Base-by-base conservation (phyloP, 352 stramenopile genomes). In the Globisporangium solare region DNA sequence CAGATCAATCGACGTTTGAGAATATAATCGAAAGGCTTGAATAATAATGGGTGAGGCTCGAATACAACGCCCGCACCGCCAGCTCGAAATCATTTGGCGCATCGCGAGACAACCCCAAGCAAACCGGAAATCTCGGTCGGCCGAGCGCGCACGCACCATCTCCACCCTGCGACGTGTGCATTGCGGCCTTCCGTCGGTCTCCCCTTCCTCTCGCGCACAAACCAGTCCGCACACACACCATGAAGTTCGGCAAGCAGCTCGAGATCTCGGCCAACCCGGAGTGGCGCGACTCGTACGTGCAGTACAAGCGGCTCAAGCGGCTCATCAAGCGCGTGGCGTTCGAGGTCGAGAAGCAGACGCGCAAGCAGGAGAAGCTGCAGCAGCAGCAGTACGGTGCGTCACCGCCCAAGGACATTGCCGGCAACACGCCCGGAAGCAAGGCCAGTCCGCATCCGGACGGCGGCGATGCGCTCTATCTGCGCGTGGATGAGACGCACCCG, bases 181-280 rank as follows among this genome's bases (percentile, higher is more conserved):
- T 35, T 35, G 27, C 4, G 27, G 27, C 27, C 27, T 35, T 35
- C 27, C 27, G 4, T 35, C 27, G 5, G 27, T 35, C 27, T 7
- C 0, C 5, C 27, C 27, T 35, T 35, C 27, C 27, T 35, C 27
- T 8, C 27, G 4, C 27, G 27, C 27, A 35, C 27, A 35, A 35
- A 35, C 27, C 27, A 35, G 10, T 35, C 27, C 6, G 27, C 27
- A 35, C 27, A 6, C 6, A 6, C 6, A 56, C 52, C 59, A 97
- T 97, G 89, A 97, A 97, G 74, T 97, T 96, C 72, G 89, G 89
- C 72, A 97, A 96, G 72, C 88, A 96, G 67, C 79, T 97, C 27
- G 83, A 97, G 78, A 83, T 93, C 53, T 91, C 79, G 56, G 86
- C 82, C 17, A 94, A 93, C 56, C 79, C 82, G n/a, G 83, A 87